Evolutionary conservation across 2,329 filamentous ascomycete species (phyloP).

Genomic region (Trichoderma semiorbis): DNA sequence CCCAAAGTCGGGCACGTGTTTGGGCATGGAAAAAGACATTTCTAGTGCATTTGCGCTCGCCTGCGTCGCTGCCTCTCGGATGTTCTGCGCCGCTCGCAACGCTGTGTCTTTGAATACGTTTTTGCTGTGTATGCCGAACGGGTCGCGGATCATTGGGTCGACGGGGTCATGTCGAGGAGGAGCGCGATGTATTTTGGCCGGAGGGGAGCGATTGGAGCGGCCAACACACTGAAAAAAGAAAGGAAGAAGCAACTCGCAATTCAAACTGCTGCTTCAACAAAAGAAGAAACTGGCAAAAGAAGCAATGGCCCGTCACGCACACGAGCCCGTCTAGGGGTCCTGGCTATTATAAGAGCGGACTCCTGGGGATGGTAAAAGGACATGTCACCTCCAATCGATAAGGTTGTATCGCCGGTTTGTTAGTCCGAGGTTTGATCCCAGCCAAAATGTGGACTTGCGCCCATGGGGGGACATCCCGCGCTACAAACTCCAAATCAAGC

Average conservation of each 20-base stretch:
- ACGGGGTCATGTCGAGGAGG: slow-evolving; percentile 29
- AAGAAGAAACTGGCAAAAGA: background rate
- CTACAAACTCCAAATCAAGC: background rate
- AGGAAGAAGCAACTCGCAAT: background rate
- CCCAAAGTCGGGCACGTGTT: slow-evolving; percentile 66
- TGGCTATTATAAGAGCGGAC: background rate
- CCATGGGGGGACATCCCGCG: background rate
- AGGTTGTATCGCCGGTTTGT: slow-evolving; percentile 4
- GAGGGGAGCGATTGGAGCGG: background rate
- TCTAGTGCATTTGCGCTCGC: slow-evolving; percentile 48
- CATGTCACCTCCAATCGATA: slow-evolving; percentile 19
- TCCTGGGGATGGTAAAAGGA: slow-evolving; percentile 9
- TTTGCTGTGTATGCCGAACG: slow-evolving; percentile 42
- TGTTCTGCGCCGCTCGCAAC: slow-evolving; percentile 41
- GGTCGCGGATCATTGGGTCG: slow-evolving; percentile 41
- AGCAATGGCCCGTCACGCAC: background rate
- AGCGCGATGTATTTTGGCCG: background rate
- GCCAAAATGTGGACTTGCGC: background rate
- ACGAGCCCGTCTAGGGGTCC: slow-evolving; percentile 15
- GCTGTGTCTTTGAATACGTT: slow-evolving; percentile 49
- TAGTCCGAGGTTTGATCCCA: background rate
- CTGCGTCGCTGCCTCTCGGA: slow-evolving; percentile 48
- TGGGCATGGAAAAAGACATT: slow-evolving; percentile 66
- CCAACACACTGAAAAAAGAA: background rate
- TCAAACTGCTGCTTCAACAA: background rate